A percentile compares a stretch with the other conserved stretches of the same genome.
phyloP scores from a whole-genome alignment of 805 yeast genomes.

The Wickerhamomyces hampshirensis region DNA sequence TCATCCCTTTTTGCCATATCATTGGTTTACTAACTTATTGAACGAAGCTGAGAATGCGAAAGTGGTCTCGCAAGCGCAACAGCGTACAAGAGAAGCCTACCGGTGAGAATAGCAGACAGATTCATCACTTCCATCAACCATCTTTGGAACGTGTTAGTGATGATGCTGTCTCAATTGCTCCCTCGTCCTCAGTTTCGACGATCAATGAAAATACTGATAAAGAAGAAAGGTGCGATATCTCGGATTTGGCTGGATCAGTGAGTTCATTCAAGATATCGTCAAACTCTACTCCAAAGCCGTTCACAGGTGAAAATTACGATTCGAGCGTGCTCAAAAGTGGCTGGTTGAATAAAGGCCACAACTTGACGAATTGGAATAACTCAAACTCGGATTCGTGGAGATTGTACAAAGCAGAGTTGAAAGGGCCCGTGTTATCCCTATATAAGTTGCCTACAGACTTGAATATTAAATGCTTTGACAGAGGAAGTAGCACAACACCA shows the following conservation, averaged over 20 bases:
- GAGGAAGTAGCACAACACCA: slow-evolving; percentile 7
- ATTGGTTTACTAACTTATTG: background rate
- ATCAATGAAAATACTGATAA: slow-evolving; percentile 7
- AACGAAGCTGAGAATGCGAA: background rate
- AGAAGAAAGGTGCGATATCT: slow-evolving; percentile 6
- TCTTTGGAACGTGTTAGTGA: background rate
- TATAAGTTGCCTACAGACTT: slow-evolving; percentile 53
- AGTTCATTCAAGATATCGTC: slow-evolving; percentile 10
- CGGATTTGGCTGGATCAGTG: slow-evolving; percentile 10
- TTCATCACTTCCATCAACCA: background rate
- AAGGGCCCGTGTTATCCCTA: slow-evolving; percentile 60
- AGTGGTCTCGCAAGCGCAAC: background rate
- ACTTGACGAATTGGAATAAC: slow-evolving; percentile 21
- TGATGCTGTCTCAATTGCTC: background rate
- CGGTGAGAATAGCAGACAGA: background rate
- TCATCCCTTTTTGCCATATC: too few species aligned
- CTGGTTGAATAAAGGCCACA: slow-evolving; percentile 53
- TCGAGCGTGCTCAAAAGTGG: slow-evolving; percentile 42
- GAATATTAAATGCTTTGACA: slow-evolving; percentile 39
- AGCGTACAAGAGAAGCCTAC: background rate
- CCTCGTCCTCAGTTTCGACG: slow-evolving; percentile 4
- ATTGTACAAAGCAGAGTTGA: slow-evolving; percentile 60
- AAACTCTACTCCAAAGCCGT: slow-evolving; percentile 15
- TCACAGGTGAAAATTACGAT: slow-evolving; percentile 32
- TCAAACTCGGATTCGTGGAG: slow-evolving; percentile 28